Evolutionary conservation across 495 filamentous ascomycete genomes (phyloP).

Genomic region (Oidiodendron maius): DNA sequence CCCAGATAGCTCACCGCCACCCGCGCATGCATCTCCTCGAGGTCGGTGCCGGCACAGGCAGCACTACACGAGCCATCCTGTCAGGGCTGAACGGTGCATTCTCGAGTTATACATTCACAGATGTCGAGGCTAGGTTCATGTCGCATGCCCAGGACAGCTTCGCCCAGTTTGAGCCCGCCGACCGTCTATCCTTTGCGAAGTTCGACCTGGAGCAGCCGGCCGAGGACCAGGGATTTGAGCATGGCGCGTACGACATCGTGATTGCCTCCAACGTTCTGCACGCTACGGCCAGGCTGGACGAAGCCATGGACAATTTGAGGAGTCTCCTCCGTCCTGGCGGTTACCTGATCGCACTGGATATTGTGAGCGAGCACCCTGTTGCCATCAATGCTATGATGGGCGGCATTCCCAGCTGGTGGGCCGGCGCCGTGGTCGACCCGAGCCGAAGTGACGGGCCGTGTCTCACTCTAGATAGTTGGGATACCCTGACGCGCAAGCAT

Average conservation of each 20-base stretch:
- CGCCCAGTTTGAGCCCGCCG: slow-evolving; percentile 14
- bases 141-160: slow-evolving; percentile 38
- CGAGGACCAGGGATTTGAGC: slow-evolving; percentile 35
- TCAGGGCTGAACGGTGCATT: slow-evolving; percentile 16
- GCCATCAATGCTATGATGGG: slow-evolving; percentile 32
- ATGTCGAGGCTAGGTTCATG: slow-evolving; percentile 37
- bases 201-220: slow-evolving; percentile 38
- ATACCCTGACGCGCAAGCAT: slow-evolving; percentile 26
- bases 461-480: slow-evolving; percentile 28
- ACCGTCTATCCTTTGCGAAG: slow-evolving; percentile 37
- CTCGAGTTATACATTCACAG: slow-evolving; percentile 44
- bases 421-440: slow-evolving; percentile 37
- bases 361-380: slow-evolving; percentile 29
- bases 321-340: slow-evolving; percentile 49
- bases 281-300: slow-evolving; percentile 33
- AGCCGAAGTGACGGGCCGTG: slow-evolving; percentile 32
- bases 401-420: slow-evolving; percentile 46
- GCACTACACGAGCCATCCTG: slow-evolving; percentile 31
- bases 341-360: slow-evolving; percentile 9
- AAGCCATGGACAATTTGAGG: slow-evolving; percentile 34
- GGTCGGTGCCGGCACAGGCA: slow-evolving; percentile 34
- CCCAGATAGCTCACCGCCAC: slow-evolving; percentile 30
- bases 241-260: slow-evolving; percentile 43
- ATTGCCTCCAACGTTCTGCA: slow-evolving; percentile 40
- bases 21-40: not conserved